Evolutionary conservation across 495 filamentous ascomycete genomes (phyloP), one percentile per base, ranked within the genome.

Genomic region (Penicillium antarcticum): DNA sequence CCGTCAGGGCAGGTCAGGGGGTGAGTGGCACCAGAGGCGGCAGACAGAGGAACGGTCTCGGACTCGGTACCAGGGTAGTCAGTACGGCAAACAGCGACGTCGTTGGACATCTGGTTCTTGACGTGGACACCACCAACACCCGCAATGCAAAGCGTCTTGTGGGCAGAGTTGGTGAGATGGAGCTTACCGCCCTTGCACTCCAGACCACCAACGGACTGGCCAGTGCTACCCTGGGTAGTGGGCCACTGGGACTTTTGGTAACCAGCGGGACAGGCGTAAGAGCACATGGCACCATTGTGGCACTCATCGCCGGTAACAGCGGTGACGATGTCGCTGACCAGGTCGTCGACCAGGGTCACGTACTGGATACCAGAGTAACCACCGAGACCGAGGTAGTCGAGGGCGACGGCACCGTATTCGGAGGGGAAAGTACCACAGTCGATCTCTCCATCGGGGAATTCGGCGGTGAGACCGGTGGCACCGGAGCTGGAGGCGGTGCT

Each of bases 191-290:
- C 65, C 32, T 63, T 58, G 82, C 94, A 98, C 63, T 81, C 77
- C 21, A 98, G 72, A 57, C 94, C 94, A 70, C 94, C 94, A 38
- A 95, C 79, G 33, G 91, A 96, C 74, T 97, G 87, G 29, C 86
- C 87, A 41, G 87, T 90, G 35, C 70, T 58, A 33, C 94, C 95
- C 75, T 97, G 94, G 24, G 66, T 79, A 21, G 52, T 61, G 32
- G 95, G 94, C 91, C 91, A 98, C 70, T 97, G 92, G 34, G 85
- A 80, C 80, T 97, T 97, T 61, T 92, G 85, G 75, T 91, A 97
- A 45, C 92, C 92, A 39, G 85, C 63, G 6, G 94, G 92, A 75
- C 94, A 98, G 44, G 87, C 89, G 62, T 97, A 98, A 5, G 92
- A 96, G 79, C 94, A 97, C 74, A 90, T 88, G 38, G 77, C 72